These are phyloP conservation scores for Seminavis robusta DNA, from an alignment of 108 stramenopile genomes.

Conservation along the genomic window DNA sequence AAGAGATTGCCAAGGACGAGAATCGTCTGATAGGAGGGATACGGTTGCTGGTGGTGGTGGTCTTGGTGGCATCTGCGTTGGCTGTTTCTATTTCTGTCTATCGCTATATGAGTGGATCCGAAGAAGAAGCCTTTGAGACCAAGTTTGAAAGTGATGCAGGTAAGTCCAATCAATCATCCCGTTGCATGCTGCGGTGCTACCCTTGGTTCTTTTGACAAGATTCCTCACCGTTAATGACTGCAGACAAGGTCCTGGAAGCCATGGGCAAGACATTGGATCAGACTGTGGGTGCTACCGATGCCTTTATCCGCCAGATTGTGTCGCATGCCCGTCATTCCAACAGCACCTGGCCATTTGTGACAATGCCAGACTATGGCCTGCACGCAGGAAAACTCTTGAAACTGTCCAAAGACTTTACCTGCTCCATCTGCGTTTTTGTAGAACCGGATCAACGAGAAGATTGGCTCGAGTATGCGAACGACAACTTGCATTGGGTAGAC, in stretches of 20 bases:
- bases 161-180: too few species aligned
- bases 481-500: too few species aligned
- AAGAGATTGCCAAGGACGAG: neutral
- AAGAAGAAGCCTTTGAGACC: neutral
- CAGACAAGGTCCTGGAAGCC: constrained; percentile 3
- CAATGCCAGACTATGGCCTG: too few species aligned
- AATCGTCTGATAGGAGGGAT: neutral
- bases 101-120: neutral
- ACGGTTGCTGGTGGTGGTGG: neutral
- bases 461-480: too few species aligned
- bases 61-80: neutral
- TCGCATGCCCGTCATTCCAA: constrained; percentile 5
- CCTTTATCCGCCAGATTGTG: constrained; percentile 2
- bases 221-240: too few species aligned
- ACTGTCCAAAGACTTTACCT: too few species aligned
- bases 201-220: too few species aligned
- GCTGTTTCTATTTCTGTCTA: neutral
- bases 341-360: constrained; percentile 16
- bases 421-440: too few species aligned
- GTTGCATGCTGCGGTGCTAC: too few species aligned
- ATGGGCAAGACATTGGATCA: neutral
- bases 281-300: constrained; percentile 8
- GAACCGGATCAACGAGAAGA: too few species aligned
- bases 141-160: too few species aligned
- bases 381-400: too few species aligned